Base-by-base conservation (phyloP, 169 alveolate species). In the Theileria orientalis region DNA sequence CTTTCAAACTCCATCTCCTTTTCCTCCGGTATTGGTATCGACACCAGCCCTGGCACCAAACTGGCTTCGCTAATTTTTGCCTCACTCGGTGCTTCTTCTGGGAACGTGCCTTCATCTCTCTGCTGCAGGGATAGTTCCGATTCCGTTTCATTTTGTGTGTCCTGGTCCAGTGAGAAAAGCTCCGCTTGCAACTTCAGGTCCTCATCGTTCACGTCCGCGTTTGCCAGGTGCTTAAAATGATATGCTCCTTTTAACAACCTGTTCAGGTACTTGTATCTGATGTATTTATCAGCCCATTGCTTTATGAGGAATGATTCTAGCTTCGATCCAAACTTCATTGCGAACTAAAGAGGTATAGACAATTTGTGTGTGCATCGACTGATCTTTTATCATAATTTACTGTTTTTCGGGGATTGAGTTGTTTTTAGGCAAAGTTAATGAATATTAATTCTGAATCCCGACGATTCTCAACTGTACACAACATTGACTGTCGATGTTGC, bases 281-380 rank as follows among this genome's bases (percentile, higher is more conserved):
- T 59, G 27, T 80, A 80, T 51, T 72, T 70, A 33, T 80, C 88
- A 71, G 78, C 25, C 88, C 88, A 80, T 56, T 80, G 83, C 30
- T 70, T 61, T 51, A 70, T 61, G 33, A 63, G 40, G 66, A 80
- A 72, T 49, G 83, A 51, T 52, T 64, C 44, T 19, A 80, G 54
- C 67, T 80, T 80, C 46, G 83, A 60, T 3, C 88, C 88, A 37
- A 80, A 80, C 78, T 80, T 80, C 88, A 80, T 80, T 56, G 8
- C 67, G 1, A 54, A 67, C 13, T 16, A 14, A 56, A n/a, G n/a
- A n/a, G 52, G 52, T 44, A 44, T 16, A 44, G 16, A 44, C 16
- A 16, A 16, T 44, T n/a, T 44, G n/a, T 16, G 14, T 44, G 14
- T n/a, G 16, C 52, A 14, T 16, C n/a, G 16, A 44, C 16, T 44